Evolutionary conservation across 129 eudicot genomes (phyloP), one percentile per base, ranked within the genome.

Genomic region (Ambrosia trifida): DNA sequence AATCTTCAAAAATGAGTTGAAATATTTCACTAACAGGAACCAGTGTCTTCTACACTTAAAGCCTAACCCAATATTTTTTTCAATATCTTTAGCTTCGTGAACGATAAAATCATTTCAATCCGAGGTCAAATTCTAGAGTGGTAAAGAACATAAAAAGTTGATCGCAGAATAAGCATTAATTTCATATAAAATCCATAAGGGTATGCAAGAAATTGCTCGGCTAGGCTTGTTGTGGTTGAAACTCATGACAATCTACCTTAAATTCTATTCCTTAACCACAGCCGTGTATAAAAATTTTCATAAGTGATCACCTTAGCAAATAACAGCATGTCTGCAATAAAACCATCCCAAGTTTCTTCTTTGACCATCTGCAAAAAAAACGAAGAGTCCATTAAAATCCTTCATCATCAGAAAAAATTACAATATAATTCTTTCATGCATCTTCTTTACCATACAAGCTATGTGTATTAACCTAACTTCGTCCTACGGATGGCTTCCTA

Each of bases 291-390:
- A 32, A 60, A 8, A 14, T 8, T 28, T 49, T 49, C 60, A 47
- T 35, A n/a, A 16, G 2, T 13, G 4, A 36, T 57, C 8, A 90
- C 96, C 99, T 94, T 91, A 11, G 87, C 89, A 54, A 53, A 94
- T 72, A 90, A 83, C 66, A 94, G 62, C 46, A 81, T 80, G 78
- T 90, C 90, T 11, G 83, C 86, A 68, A 85, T 80, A 73, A 87
- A 88, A 36, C 89, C 87, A 69, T 94, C 99, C 99, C 97, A 87
- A 3, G 93, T 87, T 84, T 94, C 97, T 69, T 85, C 88, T 73
- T 80, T 94, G 56, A 94, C 97, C 73, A 83, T 66, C 98, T 93
- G 85, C 65, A 69, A 79, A 44, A 68, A 68, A 50, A 43, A 66
- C n/a, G 19, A 47, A 72, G 20, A 56, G 38, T 14, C 8, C 13